phyloP scores from a whole-genome alignment of 306 rosid genomes.

The Dryas alaskensis region DNA sequence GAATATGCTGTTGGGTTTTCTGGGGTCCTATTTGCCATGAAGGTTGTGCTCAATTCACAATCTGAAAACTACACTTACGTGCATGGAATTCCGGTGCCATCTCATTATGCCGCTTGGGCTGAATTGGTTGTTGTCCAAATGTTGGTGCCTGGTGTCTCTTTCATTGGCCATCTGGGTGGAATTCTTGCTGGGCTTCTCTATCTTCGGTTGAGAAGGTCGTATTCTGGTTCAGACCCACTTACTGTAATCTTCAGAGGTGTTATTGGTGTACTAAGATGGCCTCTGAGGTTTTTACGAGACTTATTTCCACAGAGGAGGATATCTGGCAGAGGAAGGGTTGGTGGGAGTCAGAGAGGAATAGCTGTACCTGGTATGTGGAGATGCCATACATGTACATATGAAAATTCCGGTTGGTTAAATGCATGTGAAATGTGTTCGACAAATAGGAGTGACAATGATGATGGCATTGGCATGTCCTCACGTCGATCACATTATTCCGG shows the following conservation, averaged over 20 bases:
- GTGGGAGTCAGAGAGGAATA: conserved; percentile 34
- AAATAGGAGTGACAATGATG: conserved; percentile 28
- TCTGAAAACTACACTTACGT: conserved; percentile 40
- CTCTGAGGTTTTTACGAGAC: conserved; percentile 32
- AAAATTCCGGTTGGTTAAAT: conserved; percentile 47
- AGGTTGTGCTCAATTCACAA: conserved; percentile 70
- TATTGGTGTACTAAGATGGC: conserved; percentile 44
- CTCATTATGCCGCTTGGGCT: conserved; percentile 85
- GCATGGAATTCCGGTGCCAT: conserved; percentile 58
- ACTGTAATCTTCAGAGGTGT: conserved; percentile 41
- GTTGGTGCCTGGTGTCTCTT: conserved; percentile 79
- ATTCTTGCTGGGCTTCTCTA: conserved; percentile 78
- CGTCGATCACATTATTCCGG: conserved; percentile 11
- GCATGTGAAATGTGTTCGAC: conserved; percentile 82
- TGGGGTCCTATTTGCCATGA: conserved; percentile 90
- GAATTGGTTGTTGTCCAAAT: conserved; percentile 69
- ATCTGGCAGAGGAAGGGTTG: conserved; percentile 60
- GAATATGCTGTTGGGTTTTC: conserved; percentile 85
- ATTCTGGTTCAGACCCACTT: conserved; percentile 55
- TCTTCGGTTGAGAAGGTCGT: conserved; percentile 41
- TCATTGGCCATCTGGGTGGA: conserved; percentile 84
- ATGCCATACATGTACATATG: conserved; percentile 67
- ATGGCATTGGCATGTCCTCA: conserved; percentile 25
- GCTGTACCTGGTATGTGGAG: conserved; percentile 53
- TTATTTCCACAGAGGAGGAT: conserved; percentile 40